These are phyloP conservation scores for Epichloe amarillans DNA, from an alignment of 2,329 filamentous ascomycete species.

Conservation along the genomic window DNA sequence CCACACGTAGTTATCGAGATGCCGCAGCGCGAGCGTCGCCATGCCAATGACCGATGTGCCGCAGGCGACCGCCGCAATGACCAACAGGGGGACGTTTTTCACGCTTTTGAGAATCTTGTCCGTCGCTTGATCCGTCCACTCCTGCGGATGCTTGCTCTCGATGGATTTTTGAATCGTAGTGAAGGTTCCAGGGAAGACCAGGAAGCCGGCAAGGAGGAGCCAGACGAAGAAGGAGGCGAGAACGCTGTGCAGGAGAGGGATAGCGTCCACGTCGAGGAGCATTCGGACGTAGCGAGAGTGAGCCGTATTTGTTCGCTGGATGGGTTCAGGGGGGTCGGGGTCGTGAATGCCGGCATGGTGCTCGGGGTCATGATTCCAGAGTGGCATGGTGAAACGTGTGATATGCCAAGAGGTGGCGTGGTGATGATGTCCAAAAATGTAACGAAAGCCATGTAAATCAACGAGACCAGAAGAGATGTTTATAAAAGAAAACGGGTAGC, in stretches of 20 bases:
- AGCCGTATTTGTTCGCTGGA: conserved; percentile 11
- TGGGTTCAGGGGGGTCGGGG: conserved; percentile 7
- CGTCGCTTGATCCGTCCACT: conserved; percentile 9
- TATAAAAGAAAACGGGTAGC: background rate
- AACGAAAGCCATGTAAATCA: background rate
- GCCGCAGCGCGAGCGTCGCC: conserved; percentile 28
- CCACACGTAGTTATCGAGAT: conserved; percentile 39
- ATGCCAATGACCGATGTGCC: conserved; percentile 22
- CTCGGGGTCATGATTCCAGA: conserved; percentile 3
- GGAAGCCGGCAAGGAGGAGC: conserved; percentile 38
- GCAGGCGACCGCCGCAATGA: conserved; percentile 29
- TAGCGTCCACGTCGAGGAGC: conserved; percentile 32
- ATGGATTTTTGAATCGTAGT: conserved; percentile 23
- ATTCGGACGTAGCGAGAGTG: conserved; percentile 30
- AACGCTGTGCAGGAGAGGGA: conserved; percentile 33
- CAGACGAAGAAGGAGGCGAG: conserved; percentile 26
- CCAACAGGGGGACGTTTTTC: conserved; percentile 26
- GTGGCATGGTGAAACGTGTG: background rate
- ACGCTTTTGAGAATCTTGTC: conserved; percentile 13
- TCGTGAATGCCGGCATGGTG: conserved; percentile 5
- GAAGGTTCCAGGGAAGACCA: conserved; percentile 39
- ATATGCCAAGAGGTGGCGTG: background rate
- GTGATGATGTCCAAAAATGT: background rate
- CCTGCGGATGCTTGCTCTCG: conserved; percentile 9
- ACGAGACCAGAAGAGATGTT: background rate